These are phyloP conservation scores for Melanomma pulvis-pyrius DNA, from an alignment of 495 filamentous ascomycete genomes.

Conservation along the genomic window DNA sequence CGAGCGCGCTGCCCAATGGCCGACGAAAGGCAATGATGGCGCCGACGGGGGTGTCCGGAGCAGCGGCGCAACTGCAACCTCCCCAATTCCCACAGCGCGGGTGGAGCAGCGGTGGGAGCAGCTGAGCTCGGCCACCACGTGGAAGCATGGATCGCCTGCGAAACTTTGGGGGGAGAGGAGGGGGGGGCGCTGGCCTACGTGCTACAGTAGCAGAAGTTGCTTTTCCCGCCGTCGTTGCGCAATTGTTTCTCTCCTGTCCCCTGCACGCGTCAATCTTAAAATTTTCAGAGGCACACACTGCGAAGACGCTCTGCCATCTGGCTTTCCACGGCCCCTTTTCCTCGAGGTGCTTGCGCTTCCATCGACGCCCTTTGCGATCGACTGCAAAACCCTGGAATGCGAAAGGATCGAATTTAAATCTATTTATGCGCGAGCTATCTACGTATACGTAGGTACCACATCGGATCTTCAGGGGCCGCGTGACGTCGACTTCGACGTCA, in stretches of 20 bases:
- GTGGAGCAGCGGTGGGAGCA: conserved; percentile 8
- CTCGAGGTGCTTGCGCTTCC: not conserved
- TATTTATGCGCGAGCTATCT: not conserved
- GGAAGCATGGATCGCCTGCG: conserved; percentile 9
- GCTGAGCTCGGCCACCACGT: conserved; percentile 23
- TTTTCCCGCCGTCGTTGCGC: conserved; percentile 12
- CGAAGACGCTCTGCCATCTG: not conserved
- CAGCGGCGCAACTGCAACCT: not conserved
- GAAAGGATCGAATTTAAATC: not conserved
- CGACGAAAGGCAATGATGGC: not conserved
- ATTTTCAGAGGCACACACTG: not conserved
- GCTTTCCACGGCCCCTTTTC: not conserved
- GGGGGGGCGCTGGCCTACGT: too few species aligned
- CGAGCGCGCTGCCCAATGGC: not conserved
- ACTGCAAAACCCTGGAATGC: not conserved
- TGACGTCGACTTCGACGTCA: not conserved
- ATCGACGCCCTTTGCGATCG: not conserved
- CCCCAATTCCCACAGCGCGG: conserved; percentile 13
- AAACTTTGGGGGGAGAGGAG: not conserved
- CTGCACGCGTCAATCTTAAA: conserved; percentile 6
- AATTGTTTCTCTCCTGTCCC: conserved; percentile 25
- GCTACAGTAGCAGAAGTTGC: not conserved
- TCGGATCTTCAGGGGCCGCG: conserved; percentile 1
- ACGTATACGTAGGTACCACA: not conserved
- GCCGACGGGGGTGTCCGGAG: conserved; percentile 25